A percentile compares a stretch with the other conserved stretches of the same genome.
phyloP scores from a whole-genome alignment of 306 rosid genomes.

The Neltuma alba region DNA sequence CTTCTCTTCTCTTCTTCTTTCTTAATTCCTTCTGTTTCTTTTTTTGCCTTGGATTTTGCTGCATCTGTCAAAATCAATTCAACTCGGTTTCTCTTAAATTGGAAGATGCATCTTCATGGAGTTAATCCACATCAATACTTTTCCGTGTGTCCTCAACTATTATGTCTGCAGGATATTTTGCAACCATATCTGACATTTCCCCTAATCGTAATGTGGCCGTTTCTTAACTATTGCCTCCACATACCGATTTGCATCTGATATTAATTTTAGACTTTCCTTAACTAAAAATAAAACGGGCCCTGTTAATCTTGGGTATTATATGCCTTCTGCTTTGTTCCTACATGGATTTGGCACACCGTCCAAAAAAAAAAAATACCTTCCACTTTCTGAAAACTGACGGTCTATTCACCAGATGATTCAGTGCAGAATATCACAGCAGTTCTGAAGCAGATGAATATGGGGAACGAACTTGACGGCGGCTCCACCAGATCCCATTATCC shows the following conservation, averaged over 20 bases:
- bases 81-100: not conserved
- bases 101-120: not conserved
- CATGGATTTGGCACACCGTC: not conserved
- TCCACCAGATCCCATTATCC: slow-evolving; percentile 14
- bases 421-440: not conserved
- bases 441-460: not conserved
- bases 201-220: not conserved
- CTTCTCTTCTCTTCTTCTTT: not conserved
- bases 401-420: slow-evolving; percentile 9
- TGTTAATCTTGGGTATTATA: not conserved
- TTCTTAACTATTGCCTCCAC: not conserved
- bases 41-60: not conserved
- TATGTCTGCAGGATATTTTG: not conserved
- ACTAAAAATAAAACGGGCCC: not conserved
- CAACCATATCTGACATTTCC: not conserved
- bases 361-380: too few species aligned
- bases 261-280: not conserved
- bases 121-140: not conserved
- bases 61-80: not conserved
- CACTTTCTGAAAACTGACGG: not conserved
- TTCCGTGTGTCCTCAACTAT: not conserved
- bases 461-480: not conserved
- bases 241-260: not conserved
- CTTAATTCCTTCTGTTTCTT: not conserved
- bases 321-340: not conserved